Evolutionary conservation across 2,329 filamentous ascomycete species (phyloP), one percentile per base, ranked within the genome.

Genomic region (Nectriaceae sp.): DNA sequence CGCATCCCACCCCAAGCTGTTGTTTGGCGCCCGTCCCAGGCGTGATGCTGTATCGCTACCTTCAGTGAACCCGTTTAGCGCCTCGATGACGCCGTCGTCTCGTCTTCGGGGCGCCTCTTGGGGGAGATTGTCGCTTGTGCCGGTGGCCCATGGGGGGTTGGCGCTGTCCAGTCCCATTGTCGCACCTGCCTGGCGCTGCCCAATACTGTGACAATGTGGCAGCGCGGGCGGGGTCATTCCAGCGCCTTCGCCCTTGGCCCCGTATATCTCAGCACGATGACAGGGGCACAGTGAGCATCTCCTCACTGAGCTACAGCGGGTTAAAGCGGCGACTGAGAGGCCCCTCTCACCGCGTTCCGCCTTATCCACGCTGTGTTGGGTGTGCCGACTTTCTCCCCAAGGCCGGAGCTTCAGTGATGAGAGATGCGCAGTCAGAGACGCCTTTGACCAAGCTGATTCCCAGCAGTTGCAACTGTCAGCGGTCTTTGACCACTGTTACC

Each of bases 191-290:
- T 35, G 37, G 20, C 47, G 45, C 42, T 53, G 43, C 52, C 59
- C 59, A 62, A 62, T 62, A 46, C 49, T 50, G 50, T 59, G 50
- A 33, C 46, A 49, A 47, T 26, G 11, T 44, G 54, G 44, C 46
- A 48, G 40, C 50, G 26, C 26, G 40, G 55, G 59, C 59, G 60
- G 60, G 57, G 60, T 59, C 60, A 62, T 61, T 63, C 60, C 51
- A 55, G 58, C 54, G 56, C 58, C 58, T 62, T 60, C 60, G 44
- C 60, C 53, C 57, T 59, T 50, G 55, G 35, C 50, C n/a, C 51
- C 58, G 60, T 62, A 62, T 44, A 62, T 62, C 52, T 62, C 58
- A 62, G 60, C 56, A 62, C 60, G 60, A 48, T 18, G 19, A 42
- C 16, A 16, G 24, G 21, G 20, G 24, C 24, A 6, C 6, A 6